These are phyloP conservation scores for Lodderomyces pseudojiufengensis DNA, from an alignment of 1,139 yeast genomes.

Conservation along the genomic window DNA sequence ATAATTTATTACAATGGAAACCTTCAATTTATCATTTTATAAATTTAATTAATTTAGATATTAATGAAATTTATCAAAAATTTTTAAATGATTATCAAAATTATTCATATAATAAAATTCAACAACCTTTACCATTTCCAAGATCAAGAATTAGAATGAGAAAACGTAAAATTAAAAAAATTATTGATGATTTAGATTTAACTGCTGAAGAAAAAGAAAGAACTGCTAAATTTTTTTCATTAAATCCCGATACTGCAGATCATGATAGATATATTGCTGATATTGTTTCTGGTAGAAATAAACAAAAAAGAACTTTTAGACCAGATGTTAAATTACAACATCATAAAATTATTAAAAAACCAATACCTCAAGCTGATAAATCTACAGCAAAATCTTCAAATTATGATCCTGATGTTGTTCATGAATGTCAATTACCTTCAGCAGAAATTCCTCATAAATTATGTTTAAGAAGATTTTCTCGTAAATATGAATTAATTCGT, in stretches of 20 bases:
- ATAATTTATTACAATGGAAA: constrained; percentile 41
- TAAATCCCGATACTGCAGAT: constrained; percentile 20
- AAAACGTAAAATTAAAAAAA: constrained; percentile 6
- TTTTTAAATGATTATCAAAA: constrained; percentile 35
- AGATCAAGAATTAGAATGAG: constrained; percentile 6
- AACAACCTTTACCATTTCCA: constrained; percentile 12
- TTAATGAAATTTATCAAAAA: constrained; percentile 36
- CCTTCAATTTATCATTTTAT: constrained; percentile 45
- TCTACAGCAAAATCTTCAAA: constrained; percentile 37
- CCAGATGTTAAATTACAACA: constrained; percentile 12
- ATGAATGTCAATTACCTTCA: constrained; percentile 47
- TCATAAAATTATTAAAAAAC: constrained; percentile 16
- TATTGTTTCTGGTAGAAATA: constrained; percentile 22
- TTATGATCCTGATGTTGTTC: constrained; percentile 49
- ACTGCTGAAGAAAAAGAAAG: constrained; percentile 10
- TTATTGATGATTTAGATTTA: constrained; percentile 5
- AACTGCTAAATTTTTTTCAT: constrained; percentile 16
- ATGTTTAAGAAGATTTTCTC: constrained; percentile 80
- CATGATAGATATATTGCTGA: constrained; percentile 27
- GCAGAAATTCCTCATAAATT: constrained; percentile 50
- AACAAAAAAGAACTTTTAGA: constrained; percentile 19
- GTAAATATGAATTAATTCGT: constrained; percentile 91
- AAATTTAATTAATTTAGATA: constrained; percentile 35
- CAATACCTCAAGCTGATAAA: constrained; percentile 28
- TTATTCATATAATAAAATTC: constrained; percentile 22